Evolutionary conservation across 2,329 filamentous ascomycete species (phyloP), one percentile per base, ranked within the genome.

Genomic region (Curvularia sp.): DNA sequence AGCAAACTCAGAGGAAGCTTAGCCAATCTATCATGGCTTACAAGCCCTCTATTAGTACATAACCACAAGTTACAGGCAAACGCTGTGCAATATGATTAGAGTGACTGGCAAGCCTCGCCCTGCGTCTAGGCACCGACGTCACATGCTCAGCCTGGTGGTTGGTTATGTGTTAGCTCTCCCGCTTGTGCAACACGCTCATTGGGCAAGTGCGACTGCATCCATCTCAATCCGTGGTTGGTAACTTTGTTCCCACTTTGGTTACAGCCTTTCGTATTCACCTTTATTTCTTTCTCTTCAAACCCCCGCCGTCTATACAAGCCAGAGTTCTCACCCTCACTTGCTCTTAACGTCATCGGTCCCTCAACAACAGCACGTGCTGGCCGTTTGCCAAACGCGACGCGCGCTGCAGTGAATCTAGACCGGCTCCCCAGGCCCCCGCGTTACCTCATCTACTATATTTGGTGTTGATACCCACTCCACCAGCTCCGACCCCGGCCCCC

Each of bases 141-240:
- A 43, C 18, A 42, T 22, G 49, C n/a, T 43, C 35, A 43, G 38
- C n/a, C 49, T 30, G 5, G 33, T 30, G 5, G 33, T 18, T n/a
- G 22, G 22, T 26, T 28, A 12, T 13, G 33, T 9, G 13, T 39
- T 41, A 50, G 31, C 22, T 24, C 35, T 50, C 30, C 48, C 55
- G 49, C 42, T 50, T 57, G 26, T 57, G 49, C 53, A 20, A 35
- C 49, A 8, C 35, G 42, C 33, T 20, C 15, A 53, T 57, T 57
- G 49, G 55, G 43, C 24, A 47, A 35, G 20, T 48, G 33, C 49
- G 10, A 13, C 30, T 31, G 30, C 30, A 31, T 31, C 9, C 2
- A 31, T 4, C 30, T 31, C 30, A 31, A 31, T 31, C 50, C 35
- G 30, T 43, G 30, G 55, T 44, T 53, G 31, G 43, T n/a, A 30